Evolutionary conservation across 2,329 filamentous ascomycete species (phyloP), one percentile per base, ranked within the genome.

Genomic region (Penicillium corylophilum): DNA sequence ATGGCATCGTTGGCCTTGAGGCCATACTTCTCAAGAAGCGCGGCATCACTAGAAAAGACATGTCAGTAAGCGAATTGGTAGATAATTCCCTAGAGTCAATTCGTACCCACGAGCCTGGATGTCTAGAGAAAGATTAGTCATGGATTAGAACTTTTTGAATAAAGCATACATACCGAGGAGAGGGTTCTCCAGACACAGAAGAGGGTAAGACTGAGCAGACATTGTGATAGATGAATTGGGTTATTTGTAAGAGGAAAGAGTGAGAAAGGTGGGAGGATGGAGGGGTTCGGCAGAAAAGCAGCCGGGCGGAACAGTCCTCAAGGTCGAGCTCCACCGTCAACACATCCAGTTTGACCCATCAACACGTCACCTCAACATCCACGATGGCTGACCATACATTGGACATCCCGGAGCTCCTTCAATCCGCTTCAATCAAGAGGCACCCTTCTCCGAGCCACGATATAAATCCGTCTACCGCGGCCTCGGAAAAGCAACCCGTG

Each of bases 1-100:
- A 99, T 96, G 66, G 94, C 94, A 74, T 99, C 93, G 79, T 99
- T 96, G 74, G 88, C 82, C 82, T 99, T 96, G 67, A 99, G 82
- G 53, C 79, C 85, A 73, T 99, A 99, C 82, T 96, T 95, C 63
- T 92, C 79, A 55, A 99, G 88, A 50, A 97, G 85, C 26, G 84
- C 85, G 65, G 92, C 82, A 75, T 93, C 84, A 65, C 91, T 95
- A 65, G 48, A 26, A 1, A 40, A 41, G 24, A 24, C 26, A 28
- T 8, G 39, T 57, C 36, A 58, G 44, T 15, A 16, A 43, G 20
- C 36, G 2, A 36, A 22, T 55, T 53, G 51, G 35, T 38, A 44
- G 36, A 38, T n/a, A 36, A 44, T 48, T 28, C 31, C 5, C 31
- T 20, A 26, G 51, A 51, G 51, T 53, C 40, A 42, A 47, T 56